phyloP scores from a whole-genome alignment of 2,329 filamentous ascomycete species.

The Botrytis cinerea region DNA sequence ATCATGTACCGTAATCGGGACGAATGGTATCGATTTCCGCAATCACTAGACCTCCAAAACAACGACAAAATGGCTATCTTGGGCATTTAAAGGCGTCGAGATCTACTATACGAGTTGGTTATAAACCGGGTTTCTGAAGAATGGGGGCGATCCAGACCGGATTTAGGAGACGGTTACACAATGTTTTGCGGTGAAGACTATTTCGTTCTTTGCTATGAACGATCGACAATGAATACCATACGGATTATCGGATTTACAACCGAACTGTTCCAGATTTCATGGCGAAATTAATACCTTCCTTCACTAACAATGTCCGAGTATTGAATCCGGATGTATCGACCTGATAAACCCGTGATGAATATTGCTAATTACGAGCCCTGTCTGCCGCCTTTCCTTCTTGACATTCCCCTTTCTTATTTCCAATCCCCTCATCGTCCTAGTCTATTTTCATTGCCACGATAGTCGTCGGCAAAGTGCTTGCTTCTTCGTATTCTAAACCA shows the following conservation, averaged over 20 bases:
- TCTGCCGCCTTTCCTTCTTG: not conserved
- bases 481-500: not conserved
- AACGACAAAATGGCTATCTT: constrained; percentile 1
- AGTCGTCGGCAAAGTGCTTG: constrained; percentile 11
- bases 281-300: constrained; percentile 9
- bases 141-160: constrained; percentile 19
- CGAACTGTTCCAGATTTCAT: not conserved
- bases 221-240: constrained; percentile 18
- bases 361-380: not conserved
- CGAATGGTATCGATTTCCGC: not conserved
- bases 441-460: not conserved
- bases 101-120: not conserved
- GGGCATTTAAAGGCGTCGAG: constrained; percentile 15
- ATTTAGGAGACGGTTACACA: constrained; percentile 16
- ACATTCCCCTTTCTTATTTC: not conserved
- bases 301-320: not conserved
- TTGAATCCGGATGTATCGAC: constrained; percentile 2
- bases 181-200: constrained; percentile 20
- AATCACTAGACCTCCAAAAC: constrained; percentile 3
- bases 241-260: constrained; percentile 15
- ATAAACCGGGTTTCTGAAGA: not conserved
- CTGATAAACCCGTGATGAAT: not conserved
- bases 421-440: not conserved
- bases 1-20: not conserved
- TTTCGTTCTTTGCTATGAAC: constrained; percentile 2